These are phyloP conservation scores for Fusarium robinianum DNA, from an alignment of 2,329 filamentous ascomycete species.

Conservation along the genomic window DNA sequence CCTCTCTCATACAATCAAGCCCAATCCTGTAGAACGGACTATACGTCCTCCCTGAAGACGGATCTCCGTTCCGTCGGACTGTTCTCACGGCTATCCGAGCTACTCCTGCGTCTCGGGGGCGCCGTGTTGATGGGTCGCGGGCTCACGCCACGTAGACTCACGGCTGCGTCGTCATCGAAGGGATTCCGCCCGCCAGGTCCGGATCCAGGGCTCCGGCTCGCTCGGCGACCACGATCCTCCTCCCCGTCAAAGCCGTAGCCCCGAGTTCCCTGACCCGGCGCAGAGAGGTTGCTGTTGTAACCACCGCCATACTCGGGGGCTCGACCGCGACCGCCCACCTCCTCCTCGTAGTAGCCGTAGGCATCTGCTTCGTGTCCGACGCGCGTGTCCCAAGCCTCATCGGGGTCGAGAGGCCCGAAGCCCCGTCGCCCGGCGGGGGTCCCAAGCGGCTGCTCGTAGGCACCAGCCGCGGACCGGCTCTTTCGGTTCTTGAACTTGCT, in stretches of 20 bases:
- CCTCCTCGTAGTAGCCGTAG: slow-evolving; percentile 75
- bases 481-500: slow-evolving; percentile 67
- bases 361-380: slow-evolving; percentile 74
- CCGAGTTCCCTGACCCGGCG: slow-evolving; percentile 36
- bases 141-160: slow-evolving; percentile 72
- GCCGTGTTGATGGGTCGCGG: slow-evolving; percentile 69
- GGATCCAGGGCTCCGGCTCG: slow-evolving; percentile 49
- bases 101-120: slow-evolving; percentile 36
- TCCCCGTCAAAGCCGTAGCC: slow-evolving; percentile 35
- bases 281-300: slow-evolving; percentile 56
- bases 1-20: neutral
- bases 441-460: slow-evolving; percentile 67
- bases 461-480: slow-evolving; percentile 68
- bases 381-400: slow-evolving; percentile 83
- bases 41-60: slow-evolving; percentile 72
- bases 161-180: slow-evolving; percentile 71
- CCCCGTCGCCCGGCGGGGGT: slow-evolving; percentile 54
- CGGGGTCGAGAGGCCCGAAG: slow-evolving; percentile 74
- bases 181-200: slow-evolving; percentile 57
- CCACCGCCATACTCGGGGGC: slow-evolving; percentile 43
- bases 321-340: slow-evolving; percentile 40
- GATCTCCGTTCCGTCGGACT: slow-evolving; percentile 71
- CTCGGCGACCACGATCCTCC: slow-evolving; percentile 48
- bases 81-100: slow-evolving; percentile 47
- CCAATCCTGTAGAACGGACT: slow-evolving; percentile 17